Percentiles rank a stretch among this genome's conserved stretches.
Conservation (phyloP, 306 rosid genomes). For the Purshia tridentata region DNA sequence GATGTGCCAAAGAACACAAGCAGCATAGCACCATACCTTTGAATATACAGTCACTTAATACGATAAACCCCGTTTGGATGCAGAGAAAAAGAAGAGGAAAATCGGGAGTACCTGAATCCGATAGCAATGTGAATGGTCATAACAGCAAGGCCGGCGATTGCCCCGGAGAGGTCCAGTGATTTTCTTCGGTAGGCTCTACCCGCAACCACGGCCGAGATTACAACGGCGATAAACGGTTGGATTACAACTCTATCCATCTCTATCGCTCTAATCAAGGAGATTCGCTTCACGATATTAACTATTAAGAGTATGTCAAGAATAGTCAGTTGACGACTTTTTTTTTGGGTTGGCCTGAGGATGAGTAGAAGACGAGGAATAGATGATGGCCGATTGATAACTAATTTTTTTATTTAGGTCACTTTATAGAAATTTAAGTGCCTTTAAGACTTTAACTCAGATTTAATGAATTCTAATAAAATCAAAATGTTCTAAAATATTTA, state of each 20-base stretch:
- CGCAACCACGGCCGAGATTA: conserved; percentile 49
- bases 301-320: background rate
- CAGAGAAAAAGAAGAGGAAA: background rate
- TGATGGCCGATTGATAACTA: too few relatives aligned
- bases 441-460: too few relatives aligned
- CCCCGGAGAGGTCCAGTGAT: conserved; percentile 77
- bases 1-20: conserved; percentile 79
- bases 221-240: conserved; percentile 47
- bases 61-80: background rate
- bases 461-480: too few relatives aligned
- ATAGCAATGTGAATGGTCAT: conserved; percentile 63
- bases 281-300: background rate
- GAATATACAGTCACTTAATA: too few relatives aligned
- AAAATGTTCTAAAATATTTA: too few relatives aligned
- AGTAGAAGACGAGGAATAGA: too few relatives aligned
- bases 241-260: conserved; percentile 34
- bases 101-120: conserved; percentile 50
- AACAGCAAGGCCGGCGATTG: conserved; percentile 65
- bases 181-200: conserved; percentile 52
- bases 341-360: too few relatives aligned
- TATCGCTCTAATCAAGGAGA: background rate
- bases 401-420: too few relatives aligned
- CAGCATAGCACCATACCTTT: conserved; percentile 74
- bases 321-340: too few relatives aligned
- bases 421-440: too few relatives aligned